A percentile compares a stretch with the other conserved stretches of the same genome.
Conservation (phyloP, 768 basidiomycete genomes). For the Sutorius australiensis region DNA sequence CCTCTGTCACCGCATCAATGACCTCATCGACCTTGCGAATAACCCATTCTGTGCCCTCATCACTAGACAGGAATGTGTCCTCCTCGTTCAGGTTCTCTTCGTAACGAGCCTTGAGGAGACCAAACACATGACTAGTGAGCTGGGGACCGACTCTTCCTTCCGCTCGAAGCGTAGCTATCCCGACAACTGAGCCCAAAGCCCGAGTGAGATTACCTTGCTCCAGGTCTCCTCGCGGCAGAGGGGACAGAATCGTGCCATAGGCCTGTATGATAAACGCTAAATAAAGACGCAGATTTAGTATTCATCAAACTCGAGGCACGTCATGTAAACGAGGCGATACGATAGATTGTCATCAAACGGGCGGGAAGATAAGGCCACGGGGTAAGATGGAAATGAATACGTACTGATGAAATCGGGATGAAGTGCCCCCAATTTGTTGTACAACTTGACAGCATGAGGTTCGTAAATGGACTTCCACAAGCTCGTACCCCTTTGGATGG, state of each 20-base stretch:
- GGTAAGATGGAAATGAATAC: conserved; percentile 38
- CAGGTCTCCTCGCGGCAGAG: conserved; percentile 61
- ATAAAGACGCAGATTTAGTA: conserved; percentile 23
- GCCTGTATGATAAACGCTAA: conserved; percentile 84
- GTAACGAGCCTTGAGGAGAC: conserved; percentile 78
- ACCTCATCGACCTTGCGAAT: conserved; percentile 79
- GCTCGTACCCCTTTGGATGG: conserved; percentile 59
- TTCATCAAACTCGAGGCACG: conserved; percentile 32
- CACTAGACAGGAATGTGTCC: conserved; percentile 77
- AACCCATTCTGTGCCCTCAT: conserved; percentile 89
- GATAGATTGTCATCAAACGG: conserved; percentile 26
- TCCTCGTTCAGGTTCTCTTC: conserved; percentile 58
- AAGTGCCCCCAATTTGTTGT: conserved; percentile 80
- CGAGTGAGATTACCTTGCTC: conserved; percentile 85
- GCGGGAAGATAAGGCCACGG: conserved; percentile 33
- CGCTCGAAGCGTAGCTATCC: conserved; percentile 79
- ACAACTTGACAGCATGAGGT: conserved; percentile 86
- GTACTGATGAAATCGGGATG: conserved; percentile 93
- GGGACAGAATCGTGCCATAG: conserved; percentile 76
- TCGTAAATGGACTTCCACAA: conserved; percentile 88
- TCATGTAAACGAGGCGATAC: conserved; percentile 29
- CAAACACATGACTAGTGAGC: conserved; percentile 84
- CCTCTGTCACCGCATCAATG: conserved; percentile 64
- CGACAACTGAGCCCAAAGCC: conserved; percentile 78
- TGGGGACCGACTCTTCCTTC: conserved; percentile 85